Percentiles rank a stretch among this genome's conserved stretches.
Evolutionary conservation across 148 eudicot species (phyloP).

Genomic region (Vaccinium corymbosum): DNA sequence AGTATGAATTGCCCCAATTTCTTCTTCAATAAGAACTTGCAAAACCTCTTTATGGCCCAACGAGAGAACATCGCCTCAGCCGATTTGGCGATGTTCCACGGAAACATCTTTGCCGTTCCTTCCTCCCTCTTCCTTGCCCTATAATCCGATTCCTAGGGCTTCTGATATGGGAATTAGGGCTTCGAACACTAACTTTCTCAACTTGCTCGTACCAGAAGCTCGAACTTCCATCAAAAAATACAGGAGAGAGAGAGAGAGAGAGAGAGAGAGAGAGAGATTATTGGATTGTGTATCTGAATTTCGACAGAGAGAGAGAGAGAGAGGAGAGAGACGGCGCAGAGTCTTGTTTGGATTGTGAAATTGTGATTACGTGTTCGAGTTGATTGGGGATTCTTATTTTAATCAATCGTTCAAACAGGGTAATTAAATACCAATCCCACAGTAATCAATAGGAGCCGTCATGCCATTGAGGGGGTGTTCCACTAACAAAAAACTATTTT

Average conservation of each 20-base stretch:
- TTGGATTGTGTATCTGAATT: background rate
- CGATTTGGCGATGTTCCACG: conserved; percentile 74
- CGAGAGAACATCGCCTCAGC: conserved; percentile 79
- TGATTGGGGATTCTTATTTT: background rate
- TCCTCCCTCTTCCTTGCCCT: background rate
- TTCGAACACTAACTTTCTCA: background rate
- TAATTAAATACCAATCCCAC: too few species aligned
- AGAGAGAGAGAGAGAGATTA: background rate
- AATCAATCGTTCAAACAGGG: background rate
- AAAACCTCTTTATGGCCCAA: conserved; percentile 63
- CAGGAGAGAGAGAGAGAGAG: background rate
- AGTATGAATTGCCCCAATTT: conserved; percentile 69
- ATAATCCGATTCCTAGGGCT: background rate
- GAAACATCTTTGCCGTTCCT: conserved; percentile 39
- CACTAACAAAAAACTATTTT: too few species aligned
- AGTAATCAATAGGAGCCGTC: too few species aligned
- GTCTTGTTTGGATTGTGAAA: conserved; percentile 8
- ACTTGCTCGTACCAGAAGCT: conserved; percentile 24
- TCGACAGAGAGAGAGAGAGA: background rate
- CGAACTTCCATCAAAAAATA: conserved; percentile 32
- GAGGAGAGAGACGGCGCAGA: background rate
- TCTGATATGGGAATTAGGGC: background rate
- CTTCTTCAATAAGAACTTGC: conserved; percentile 82
- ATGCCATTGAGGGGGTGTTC: too few species aligned
- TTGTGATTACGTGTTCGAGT: conserved; percentile 2